These are phyloP conservation scores for Fraxinus platypoda DNA, from an alignment of 305 asterid genomes.

Conservation along the genomic window DNA sequence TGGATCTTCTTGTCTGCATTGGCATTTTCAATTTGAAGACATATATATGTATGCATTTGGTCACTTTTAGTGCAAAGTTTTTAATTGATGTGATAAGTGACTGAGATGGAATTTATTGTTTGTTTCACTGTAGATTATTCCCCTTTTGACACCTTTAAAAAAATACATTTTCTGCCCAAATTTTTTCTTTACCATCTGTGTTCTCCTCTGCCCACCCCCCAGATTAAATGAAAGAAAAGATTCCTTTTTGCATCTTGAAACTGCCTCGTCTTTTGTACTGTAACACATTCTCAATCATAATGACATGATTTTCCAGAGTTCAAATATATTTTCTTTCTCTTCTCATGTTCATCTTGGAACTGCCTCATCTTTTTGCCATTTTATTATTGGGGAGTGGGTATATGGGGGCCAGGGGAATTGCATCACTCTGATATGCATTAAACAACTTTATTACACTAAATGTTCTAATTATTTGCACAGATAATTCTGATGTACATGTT, in stretches of 20 bases:
- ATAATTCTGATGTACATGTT: slow-evolving; percentile 37
- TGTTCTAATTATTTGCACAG: slow-evolving; percentile 41
- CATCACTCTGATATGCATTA: slow-evolving; percentile 12
- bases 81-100: neutral
- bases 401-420: neutral
- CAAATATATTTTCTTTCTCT: neutral
- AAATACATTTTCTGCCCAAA: neutral
- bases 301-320: neutral
- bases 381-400: neutral
- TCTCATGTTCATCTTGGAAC: neutral
- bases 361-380: neutral
- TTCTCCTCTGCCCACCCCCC: neutral
- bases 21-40: neutral
- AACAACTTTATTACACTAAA: slow-evolving; percentile 9
- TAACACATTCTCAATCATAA: neutral
- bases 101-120: neutral
- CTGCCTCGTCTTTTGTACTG: neutral
- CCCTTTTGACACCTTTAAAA: neutral
- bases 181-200: neutral
- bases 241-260: neutral
- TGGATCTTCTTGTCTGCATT: neutral
- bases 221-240: neutral
- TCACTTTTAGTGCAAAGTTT: neutral
- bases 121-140: neutral
- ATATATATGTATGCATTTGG: neutral